Evolutionary conservation across 768 basidiomycete species (phyloP), one percentile per base, ranked within the genome.

Genomic region (Tricholoma saponaceum): DNA sequence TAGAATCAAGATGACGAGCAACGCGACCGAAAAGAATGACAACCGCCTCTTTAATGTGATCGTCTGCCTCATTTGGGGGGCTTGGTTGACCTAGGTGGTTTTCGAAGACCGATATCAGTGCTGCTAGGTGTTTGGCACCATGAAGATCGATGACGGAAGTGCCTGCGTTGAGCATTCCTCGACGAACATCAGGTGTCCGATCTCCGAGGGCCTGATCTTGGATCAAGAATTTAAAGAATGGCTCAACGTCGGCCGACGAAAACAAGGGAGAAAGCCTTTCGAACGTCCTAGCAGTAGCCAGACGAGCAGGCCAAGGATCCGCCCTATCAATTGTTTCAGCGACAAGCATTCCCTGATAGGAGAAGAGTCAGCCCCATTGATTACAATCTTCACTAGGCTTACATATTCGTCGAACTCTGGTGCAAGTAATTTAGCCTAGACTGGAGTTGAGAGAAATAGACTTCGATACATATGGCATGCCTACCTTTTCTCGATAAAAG

Each of bases 331-430:
- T 74, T 39, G 87, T 95, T 63, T 86, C 83, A 18, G 90, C 84
- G 51, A 96, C 87, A 52, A 98, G 81, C 90, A 98, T 96, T 14
- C 97, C 97, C 93, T 95, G 60, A 22, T 37, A 51, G 50, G 37
- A 41, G 12, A 28, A 33, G 23, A 30, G 22, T 59, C 60, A 52
- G 26, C 23, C 37, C 23, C 7, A 8, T 47, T 30, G 16, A 22
- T 51, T 18, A 37, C 6, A 4, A 14, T 7, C 12, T 18, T 6
- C 43, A n/a, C 22, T 46, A 7, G 1, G 74, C 88, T 47, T 54
- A 94, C 93, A 71, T 90, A 99, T 81, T 89, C 76, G 69, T 98
- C 97, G 66, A 91, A 98, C 69, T 97, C 92, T 0, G 95, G 95
- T 3, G 87, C 86, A 4, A 96, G 80, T 37, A 91, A 80, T 69